Evolutionary conservation across 805 yeast genomes (phyloP).

Genomic region (Starmerella gropengiesseri): DNA sequence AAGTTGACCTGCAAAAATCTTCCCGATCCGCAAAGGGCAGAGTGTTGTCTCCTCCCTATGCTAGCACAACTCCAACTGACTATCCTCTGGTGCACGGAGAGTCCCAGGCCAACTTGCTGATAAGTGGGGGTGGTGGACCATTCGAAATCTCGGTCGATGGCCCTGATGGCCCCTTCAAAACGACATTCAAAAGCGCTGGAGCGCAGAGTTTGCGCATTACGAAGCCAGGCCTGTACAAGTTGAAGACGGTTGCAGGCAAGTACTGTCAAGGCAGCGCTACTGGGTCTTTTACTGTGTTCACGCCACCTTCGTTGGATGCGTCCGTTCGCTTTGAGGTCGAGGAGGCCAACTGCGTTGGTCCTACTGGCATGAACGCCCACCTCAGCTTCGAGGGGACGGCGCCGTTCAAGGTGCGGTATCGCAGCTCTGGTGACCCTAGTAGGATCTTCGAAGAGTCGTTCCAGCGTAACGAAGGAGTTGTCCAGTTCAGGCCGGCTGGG

Average conservation of each 20-base stretch:
- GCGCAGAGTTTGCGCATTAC: not conserved
- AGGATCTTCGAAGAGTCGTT: slow-evolving; percentile 16
- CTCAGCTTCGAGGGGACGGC: slow-evolving; percentile 63
- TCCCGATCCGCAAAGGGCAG: not conserved
- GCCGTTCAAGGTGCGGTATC: slow-evolving; percentile 63
- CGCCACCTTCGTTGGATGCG: slow-evolving; percentile 45
- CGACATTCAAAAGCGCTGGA: not conserved
- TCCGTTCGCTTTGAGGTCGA: slow-evolving; percentile 43
- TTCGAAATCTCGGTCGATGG: slow-evolving; percentile 29
- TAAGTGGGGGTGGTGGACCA: slow-evolving; percentile 36
- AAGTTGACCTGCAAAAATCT: not conserved
- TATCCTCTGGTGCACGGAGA: slow-evolving; percentile 5
- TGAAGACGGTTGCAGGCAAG: slow-evolving; percentile 45
- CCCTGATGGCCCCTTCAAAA: slow-evolving; percentile 8
- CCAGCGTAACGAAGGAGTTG: slow-evolving; percentile 29
- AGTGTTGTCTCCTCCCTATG: not conserved
- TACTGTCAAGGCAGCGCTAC: slow-evolving; percentile 62
- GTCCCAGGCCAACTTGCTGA: not conserved
- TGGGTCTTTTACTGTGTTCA: slow-evolving; percentile 43
- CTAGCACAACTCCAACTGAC: not conserved
- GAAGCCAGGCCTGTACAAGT: slow-evolving; percentile 54
- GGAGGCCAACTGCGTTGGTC: slow-evolving; percentile 82
- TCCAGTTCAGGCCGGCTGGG: slow-evolving; percentile 60
- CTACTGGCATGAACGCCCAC: slow-evolving; percentile 71
- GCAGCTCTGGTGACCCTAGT: slow-evolving; percentile 35